Conservation (phyloP, 2,329 filamentous ascomycete species). For the Fusarium lyarnte region DNA sequence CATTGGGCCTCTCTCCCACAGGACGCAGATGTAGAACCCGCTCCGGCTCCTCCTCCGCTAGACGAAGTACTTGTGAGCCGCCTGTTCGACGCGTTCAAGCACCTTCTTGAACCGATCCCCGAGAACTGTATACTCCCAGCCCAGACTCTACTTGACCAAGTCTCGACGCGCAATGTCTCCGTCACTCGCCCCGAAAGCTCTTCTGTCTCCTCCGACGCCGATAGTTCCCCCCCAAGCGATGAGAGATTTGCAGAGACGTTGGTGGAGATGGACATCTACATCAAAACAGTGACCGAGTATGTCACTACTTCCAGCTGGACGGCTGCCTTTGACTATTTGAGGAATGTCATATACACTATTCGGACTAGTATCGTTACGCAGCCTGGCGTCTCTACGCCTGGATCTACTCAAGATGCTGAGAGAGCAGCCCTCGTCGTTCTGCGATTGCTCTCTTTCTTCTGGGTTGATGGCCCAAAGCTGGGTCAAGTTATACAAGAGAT, state of each 20-base stretch:
- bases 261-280: conserved; percentile 62
- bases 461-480: conserved; percentile 71
- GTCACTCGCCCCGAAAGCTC: conserved; percentile 45
- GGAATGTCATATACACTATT: conserved; percentile 61
- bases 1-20: conserved; percentile 63
- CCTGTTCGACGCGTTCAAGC: conserved; percentile 64
- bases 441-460: conserved; percentile 69
- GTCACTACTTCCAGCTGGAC: conserved; percentile 72
- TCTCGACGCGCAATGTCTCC: conserved; percentile 50
- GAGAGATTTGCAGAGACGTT: conserved; percentile 49
- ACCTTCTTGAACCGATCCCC: conserved; percentile 67
- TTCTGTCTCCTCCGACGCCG: conserved; percentile 26
- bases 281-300: conserved; percentile 69
- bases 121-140: conserved; percentile 67
- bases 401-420: conserved; percentile 60
- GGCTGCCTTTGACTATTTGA: conserved; percentile 67
- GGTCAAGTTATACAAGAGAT: conserved; percentile 71
- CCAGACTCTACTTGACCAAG: conserved; percentile 66
- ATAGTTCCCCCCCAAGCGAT: conserved; percentile 30
- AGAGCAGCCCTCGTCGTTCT: conserved; percentile 63
- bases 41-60: conserved; percentile 51
- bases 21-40: conserved; percentile 31
- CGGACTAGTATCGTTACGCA: conserved; percentile 56
- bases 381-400: conserved; percentile 46
- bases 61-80: conserved; percentile 63